Conservation (phyloP, 2,329 filamentous ascomycete species). For the Fusarium globosum region DNA sequence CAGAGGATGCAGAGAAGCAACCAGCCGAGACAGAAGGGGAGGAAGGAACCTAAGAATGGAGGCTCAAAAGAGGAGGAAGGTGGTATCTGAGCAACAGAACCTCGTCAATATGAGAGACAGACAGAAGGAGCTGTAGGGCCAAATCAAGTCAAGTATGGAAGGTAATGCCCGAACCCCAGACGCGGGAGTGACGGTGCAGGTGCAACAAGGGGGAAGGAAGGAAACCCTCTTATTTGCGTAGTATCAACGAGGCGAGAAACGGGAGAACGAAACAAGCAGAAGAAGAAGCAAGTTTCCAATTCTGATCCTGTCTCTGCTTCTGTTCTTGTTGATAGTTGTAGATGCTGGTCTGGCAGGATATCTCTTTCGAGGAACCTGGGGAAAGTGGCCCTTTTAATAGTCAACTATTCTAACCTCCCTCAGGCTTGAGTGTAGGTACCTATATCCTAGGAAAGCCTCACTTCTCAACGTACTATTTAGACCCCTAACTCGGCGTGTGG, state of each 20-base stretch:
- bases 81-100: background rate
- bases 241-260: constrained; percentile 29
- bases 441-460: constrained; percentile 15
- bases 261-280: constrained; percentile 8
- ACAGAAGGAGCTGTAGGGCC: background rate
- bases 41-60: constrained; percentile 5
- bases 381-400: constrained; percentile 37
- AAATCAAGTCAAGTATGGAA: background rate
- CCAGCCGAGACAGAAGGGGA: constrained; percentile 35
- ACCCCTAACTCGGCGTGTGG: constrained; percentile 16
- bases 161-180: constrained; percentile 20
- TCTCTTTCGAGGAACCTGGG: background rate
- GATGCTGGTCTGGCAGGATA: background rate
- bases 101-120: constrained; percentile 41
- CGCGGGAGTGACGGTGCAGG: constrained; percentile 43
- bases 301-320: background rate
- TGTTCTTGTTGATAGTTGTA: background rate
- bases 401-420: background rate
- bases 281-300: background rate
- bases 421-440: background rate
- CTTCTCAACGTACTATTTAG: background rate
- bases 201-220: constrained; percentile 1
- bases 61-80: constrained; percentile 11
- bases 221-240: constrained; percentile 29
- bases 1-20: constrained; percentile 32